Percentiles rank a stretch among this genome's conserved stretches.
phyloP scores from a whole-genome alignment of 2,329 filamentous ascomycete species.

The Epichloe typhina region DNA sequence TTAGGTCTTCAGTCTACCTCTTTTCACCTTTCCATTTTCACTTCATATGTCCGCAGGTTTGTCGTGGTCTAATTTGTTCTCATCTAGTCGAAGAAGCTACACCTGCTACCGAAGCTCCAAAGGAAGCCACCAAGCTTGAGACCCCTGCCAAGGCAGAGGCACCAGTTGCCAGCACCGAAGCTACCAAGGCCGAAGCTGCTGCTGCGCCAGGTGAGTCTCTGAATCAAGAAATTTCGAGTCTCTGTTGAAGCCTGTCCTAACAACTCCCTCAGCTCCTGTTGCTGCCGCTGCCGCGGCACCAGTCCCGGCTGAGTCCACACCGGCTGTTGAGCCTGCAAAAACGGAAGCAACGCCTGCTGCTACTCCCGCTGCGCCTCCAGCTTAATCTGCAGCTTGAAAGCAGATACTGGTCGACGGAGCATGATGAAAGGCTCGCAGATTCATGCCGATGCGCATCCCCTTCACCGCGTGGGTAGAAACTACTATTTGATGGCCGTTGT shows the following conservation, averaged over 20 bases:
- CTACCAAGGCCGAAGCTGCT: slow-evolving; percentile 1
- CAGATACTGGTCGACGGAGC: not conserved
- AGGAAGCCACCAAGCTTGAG: slow-evolving; percentile 1
- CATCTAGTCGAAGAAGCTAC: slow-evolving; percentile 12
- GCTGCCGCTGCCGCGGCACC: slow-evolving; percentile 2
- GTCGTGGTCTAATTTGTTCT: not conserved
- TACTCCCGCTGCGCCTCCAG: slow-evolving; percentile 1
- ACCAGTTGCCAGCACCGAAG: not conserved
- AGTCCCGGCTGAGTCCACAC: slow-evolving; percentile 1
- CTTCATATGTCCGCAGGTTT: not conserved
- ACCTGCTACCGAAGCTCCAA: slow-evolving; percentile 8
- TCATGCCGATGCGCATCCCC: not conserved
- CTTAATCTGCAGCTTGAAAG: not conserved
- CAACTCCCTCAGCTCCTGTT: slow-evolving; percentile 2
- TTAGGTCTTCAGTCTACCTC: not conserved
- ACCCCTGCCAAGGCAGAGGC: not conserved
- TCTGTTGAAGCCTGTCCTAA: not conserved
- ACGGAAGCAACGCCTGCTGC: slow-evolving; percentile 15
- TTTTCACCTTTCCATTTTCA: no score
- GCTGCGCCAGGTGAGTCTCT: slow-evolving; percentile 1
- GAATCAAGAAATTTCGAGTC: not conserved
- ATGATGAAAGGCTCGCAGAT: not conserved
- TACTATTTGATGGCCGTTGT: slow-evolving; percentile 2
- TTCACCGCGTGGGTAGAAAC: not conserved
- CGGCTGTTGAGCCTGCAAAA: slow-evolving; percentile 12